Evolutionary conservation across 305 asterid genomes (phyloP), one percentile per base, ranked within the genome.

Genomic region (Fraxinus sp.): DNA sequence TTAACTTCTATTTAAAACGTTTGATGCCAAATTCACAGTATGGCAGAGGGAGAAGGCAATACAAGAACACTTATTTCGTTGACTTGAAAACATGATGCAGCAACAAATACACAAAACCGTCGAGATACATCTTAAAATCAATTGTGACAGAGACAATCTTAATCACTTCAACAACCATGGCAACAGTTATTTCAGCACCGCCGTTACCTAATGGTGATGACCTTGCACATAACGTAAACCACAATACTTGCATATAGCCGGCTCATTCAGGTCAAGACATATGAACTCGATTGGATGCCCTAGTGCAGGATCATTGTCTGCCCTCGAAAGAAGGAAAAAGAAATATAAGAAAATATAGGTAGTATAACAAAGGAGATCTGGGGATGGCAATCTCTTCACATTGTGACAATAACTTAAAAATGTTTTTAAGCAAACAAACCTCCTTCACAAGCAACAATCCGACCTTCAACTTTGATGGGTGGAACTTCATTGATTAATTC

Each of bases 231-330:
- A 93, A 14, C 95, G 97, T 83, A 95, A 77, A 30, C 99, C 97
- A 77, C 98, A 95, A 70, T 94, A 94, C 92, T 95, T 95, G 95
- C 99, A 93, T 28, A 94, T 75, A n/a, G 97, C 95, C 7, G 98
- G 98, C 84, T 89, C 93, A 0, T 83, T 92, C 91, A 91, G 89
- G 87, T 95, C 98, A 20, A 95, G 98, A 81, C 99, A 94, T 86
- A 95, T 95, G 90, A 92, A 93, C 89, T 95, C 99, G 62, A 95
- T 86, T 41, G 99, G 99, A 87, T 95, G 98, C 78, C 98, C 99
- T n/a, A 94, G 93, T 49, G 98, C 94, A 5, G 92, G 94, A 84
- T 94, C 4, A 20, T 49, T 82, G 87, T 95, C 99, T 95, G 95
- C 87, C 81, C 74, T 62, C 81, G 22, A 33, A 35, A 72, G 24